Conservation (phyloP, 768 basidiomycete genomes). For the Leccinum disarticulatum region DNA sequence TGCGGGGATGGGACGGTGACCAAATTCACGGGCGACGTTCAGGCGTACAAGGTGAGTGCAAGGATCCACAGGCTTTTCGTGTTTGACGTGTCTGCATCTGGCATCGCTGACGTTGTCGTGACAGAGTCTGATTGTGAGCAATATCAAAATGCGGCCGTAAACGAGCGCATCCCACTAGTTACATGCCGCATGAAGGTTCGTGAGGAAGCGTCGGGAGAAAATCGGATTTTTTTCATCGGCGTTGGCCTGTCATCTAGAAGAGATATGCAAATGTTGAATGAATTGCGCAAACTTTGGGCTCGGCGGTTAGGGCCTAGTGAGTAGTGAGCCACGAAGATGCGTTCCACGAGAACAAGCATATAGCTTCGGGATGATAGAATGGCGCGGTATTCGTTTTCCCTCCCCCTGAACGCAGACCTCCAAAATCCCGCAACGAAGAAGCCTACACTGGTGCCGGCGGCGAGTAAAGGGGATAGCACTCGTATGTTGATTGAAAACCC, state of each 20-base stretch:
- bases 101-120: constrained; percentile 10
- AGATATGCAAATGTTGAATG: not conserved
- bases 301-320: not conserved
- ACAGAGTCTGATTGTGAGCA: constrained; percentile 74
- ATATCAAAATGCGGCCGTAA: constrained; percentile 58
- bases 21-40: constrained; percentile 88
- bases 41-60: constrained; percentile 77
- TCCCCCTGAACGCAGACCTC: not conserved
- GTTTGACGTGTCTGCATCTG: not conserved
- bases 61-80: not conserved
- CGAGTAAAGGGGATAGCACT: too few species aligned
- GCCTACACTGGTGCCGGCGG: too few species aligned
- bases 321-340: not conserved
- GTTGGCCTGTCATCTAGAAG: not conserved
- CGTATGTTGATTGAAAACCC: too few species aligned
- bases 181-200: too few species aligned
- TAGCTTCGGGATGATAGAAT: not conserved
- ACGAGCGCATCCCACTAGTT: not conserved
- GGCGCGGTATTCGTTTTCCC: too few species aligned
- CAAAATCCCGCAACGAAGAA: too few species aligned
- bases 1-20: constrained; percentile 79
- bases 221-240: not conserved
- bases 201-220: not conserved
- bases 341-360: not conserved
- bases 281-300: not conserved